These are phyloP conservation scores for Peronospora belbahrii DNA, from an alignment of 352 stramenopile genomes.

Conservation along the genomic window DNA sequence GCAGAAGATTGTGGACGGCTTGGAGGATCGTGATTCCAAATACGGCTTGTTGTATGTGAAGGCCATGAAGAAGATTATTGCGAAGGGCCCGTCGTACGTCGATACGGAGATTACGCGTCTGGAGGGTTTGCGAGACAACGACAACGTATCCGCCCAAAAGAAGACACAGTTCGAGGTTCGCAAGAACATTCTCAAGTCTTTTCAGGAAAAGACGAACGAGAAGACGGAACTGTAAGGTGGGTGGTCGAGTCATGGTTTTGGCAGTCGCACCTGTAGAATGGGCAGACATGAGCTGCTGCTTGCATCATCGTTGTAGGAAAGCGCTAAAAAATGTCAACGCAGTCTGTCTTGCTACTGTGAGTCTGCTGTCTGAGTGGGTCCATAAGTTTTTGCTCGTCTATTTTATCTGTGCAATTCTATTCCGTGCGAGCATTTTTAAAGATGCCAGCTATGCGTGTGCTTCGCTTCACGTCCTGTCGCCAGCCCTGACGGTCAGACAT, in stretches of 20 bases:
- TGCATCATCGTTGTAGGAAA: conserved; percentile 2
- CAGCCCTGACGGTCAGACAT: conserved; percentile 3
- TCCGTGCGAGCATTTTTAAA: conserved; percentile 9
- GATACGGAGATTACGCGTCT: conserved; percentile 79
- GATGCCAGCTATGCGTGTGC: too few relatives aligned
- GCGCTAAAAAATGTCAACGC: conserved; percentile 20
- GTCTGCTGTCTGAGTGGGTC: conserved; percentile 12
- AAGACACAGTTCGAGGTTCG: conserved; percentile 86
- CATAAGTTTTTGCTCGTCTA: conserved; percentile 8
- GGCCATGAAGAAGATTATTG: conserved; percentile 87
- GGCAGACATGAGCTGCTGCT: conserved; percentile 5
- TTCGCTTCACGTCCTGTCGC: too few relatives aligned
- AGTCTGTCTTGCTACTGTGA: conserved; percentile 9
- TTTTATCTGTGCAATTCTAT: conserved; percentile 25
- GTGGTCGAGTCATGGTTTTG: not conserved
- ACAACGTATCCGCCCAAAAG: conserved; percentile 79
- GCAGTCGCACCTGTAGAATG: conserved; percentile 8
- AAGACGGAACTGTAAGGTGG: conserved; percentile 31
- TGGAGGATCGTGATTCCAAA: conserved; percentile 62
- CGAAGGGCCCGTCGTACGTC: conserved; percentile 82
- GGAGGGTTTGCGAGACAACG: conserved; percentile 63
- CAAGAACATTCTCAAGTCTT: conserved; percentile 87
- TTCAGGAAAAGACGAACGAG: conserved; percentile 40
- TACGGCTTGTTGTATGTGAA: conserved; percentile 84
- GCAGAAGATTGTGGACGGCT: conserved; percentile 58